Percentiles rank a stretch among this genome's conserved stretches.
Conservation (phyloP, 1,284 basidiomycete genomes). For the Amylostereum areolatum region DNA sequence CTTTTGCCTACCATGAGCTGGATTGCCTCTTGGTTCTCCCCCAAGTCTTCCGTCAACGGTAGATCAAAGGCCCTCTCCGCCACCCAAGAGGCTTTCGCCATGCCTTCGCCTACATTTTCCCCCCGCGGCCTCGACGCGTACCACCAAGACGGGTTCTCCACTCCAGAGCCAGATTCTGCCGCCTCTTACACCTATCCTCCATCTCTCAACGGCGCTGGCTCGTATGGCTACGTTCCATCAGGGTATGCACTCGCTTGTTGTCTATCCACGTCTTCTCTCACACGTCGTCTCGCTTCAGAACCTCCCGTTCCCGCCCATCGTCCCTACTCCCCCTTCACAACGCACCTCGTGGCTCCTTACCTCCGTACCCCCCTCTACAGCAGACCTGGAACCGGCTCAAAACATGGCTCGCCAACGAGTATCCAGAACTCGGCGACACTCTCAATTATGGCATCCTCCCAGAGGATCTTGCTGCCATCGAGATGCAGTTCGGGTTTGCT, state of each 20-base stretch:
- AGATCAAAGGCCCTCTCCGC: conserved; percentile 58
- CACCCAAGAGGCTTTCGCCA: conserved; percentile 75
- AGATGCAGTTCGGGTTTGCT: conserved; percentile 75
- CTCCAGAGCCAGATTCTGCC: conserved; percentile 40
- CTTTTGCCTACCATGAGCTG: too few species aligned
- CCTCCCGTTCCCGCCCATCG: conserved; percentile 41
- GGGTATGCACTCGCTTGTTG: conserved; percentile 38
- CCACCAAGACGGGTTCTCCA: conserved; percentile 43
- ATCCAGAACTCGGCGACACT: conserved; percentile 87
- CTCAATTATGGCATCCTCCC: conserved; percentile 82
- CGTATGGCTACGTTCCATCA: conserved; percentile 55
- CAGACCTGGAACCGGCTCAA: conserved; percentile 79
- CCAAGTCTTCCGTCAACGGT: conserved; percentile 39
- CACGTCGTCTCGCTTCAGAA: conserved; percentile 19
- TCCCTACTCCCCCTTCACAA: conserved; percentile 65
- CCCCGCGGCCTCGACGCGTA: conserved; percentile 55
- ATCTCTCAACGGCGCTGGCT: conserved; percentile 36
- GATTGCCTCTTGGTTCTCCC: conserved; percentile 58
- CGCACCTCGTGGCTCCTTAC: conserved; percentile 32
- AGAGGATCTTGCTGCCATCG: conserved; percentile 69
- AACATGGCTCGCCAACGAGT: conserved; percentile 70
- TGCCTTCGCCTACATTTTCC: conserved; percentile 57
- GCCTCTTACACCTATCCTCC: conserved; percentile 72
- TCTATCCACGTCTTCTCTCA: conserved; percentile 4
- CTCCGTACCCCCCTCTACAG: conserved; percentile 66